phyloP scores from a whole-genome alignment of 257 asterid species.

The Solanum clarkiae region DNA sequence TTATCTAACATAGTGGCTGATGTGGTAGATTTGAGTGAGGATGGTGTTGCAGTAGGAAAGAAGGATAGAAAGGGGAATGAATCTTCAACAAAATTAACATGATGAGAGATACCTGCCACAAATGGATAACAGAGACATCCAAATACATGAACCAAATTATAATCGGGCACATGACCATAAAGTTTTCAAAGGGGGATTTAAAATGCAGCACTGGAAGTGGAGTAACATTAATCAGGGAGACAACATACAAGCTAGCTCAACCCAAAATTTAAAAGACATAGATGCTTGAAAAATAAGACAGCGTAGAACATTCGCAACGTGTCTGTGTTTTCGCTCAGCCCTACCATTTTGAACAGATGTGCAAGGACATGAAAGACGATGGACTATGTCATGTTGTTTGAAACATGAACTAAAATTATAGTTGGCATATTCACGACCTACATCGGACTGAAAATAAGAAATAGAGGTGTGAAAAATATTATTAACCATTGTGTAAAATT shows the following conservation, averaged over 20 bases:
- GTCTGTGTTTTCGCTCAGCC: not conserved
- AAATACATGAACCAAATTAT: too few relatives aligned
- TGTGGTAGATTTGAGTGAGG: not conserved
- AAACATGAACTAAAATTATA: not conserved
- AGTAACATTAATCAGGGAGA: not conserved
- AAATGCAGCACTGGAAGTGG: not conserved
- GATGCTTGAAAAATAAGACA: not conserved
- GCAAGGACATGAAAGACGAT: not conserved
- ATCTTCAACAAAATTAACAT: not conserved
- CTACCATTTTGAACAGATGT: not conserved
- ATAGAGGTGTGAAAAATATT: not conserved
- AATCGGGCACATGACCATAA: not conserved
- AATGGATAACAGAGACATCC: not conserved
- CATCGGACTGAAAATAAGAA: not conserved
- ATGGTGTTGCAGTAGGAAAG: not conserved
- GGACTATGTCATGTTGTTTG: not conserved
- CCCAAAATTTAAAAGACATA: not conserved
- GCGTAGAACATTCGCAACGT: not conserved
- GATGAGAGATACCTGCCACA: not conserved
- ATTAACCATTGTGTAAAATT: not conserved
- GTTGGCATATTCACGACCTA: not conserved
- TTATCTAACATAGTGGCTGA: too few relatives aligned
- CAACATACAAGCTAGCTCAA: not conserved
- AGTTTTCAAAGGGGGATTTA: not conserved
- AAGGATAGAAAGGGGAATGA: not conserved